Evolutionary conservation across 1,284 basidiomycete genomes (phyloP), one percentile per base, ranked within the genome.

Genomic region (Cryptococcus sp.): DNA sequence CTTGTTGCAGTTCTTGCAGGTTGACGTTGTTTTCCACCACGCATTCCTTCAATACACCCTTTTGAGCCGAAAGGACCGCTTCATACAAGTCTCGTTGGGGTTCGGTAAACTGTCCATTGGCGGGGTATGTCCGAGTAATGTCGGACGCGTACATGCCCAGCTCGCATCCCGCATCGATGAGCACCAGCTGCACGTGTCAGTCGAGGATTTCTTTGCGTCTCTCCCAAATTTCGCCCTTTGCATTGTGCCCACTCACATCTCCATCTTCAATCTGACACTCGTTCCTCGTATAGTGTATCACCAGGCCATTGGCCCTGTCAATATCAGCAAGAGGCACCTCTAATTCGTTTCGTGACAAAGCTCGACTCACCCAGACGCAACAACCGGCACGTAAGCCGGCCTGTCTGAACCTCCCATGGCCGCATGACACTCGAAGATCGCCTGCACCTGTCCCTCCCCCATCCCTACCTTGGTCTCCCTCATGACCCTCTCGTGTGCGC

Each of bases 71-170:
- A 41, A 81, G 63, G 1, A 80, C 76, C 0, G 79, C 80, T 39
- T 82, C 76, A 73, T 99, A 99, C 11, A 99, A 80, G 49, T 93
- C 91, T 23, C 79, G 77, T 67, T 99, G 95, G 1, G 92, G 77
- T 0, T 77, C 63, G 1, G 83, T 84, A 71, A 97, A 98, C 22
- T 65, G 77, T 1, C 91, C 91, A 4, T 82, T 83, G 14, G 81
- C 84, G 1, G 95, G 94, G 68, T 85, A 97, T 14, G 93, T 92
- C 35, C 94, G 86, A 6, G 92, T 97, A 60, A 98, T 97, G 70
- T 98, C 94, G 36, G 89, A 92, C 2, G 91, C 90, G 66, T 98
- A 98, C 43, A 65, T 89, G 83, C 87, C 84, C 71, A 83, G 85
- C 78, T 92, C 90, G 63, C 87, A 90, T 31, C 85, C 90, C 1